A percentile compares a stretch with the other conserved stretches of the same genome.
phyloP scores from a whole-genome alignment of 2,329 filamentous ascomycete genomes.

The Plenodomus tracheiphilus region DNA sequence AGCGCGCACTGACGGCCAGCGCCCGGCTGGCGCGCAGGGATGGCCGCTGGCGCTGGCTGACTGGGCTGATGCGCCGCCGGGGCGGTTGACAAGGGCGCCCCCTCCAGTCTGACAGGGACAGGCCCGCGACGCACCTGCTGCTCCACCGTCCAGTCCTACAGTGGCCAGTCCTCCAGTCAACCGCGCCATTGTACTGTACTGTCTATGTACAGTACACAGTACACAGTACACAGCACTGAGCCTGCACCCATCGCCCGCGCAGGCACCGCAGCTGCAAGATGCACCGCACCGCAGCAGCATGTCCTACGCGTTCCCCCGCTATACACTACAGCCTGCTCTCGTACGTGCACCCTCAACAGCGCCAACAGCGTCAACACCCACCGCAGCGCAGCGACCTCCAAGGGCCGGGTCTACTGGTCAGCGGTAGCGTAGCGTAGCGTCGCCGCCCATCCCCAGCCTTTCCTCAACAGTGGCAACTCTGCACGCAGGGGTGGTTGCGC shows the following conservation, averaged over 20 bases:
- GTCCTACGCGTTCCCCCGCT: too few species aligned
- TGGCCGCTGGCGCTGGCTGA: conserved; percentile 22
- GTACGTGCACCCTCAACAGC: too few species aligned
- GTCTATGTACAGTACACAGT: too few species aligned
- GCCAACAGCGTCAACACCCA: too few species aligned
- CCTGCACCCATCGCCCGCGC: conserved; percentile 17
- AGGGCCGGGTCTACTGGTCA: conserved; percentile 6
- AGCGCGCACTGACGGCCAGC: conserved; percentile 31
- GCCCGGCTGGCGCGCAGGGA: not conserved
- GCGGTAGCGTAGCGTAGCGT: too few species aligned
- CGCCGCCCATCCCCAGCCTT: conserved; percentile 7
- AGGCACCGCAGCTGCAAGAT: conserved; percentile 19
- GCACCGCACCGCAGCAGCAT: conserved; percentile 26
- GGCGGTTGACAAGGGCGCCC: conserved; percentile 29
- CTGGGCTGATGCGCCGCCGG: conserved; percentile 37
- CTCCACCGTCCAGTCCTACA: too few species aligned
- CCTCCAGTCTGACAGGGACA: conserved; percentile 19
- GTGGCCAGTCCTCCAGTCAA: too few species aligned
- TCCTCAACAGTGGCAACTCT: conserved; percentile 7
- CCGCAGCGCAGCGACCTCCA: conserved; percentile 14
- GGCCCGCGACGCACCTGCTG: conserved; percentile 14
- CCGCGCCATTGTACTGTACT: too few species aligned
- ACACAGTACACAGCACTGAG: conserved; percentile 24
- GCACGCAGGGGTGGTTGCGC: conserved; percentile 19
- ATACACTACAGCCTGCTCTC: too few species aligned